Conservation (phyloP, 257 asterid species). For the Solanum phureja region DNA sequence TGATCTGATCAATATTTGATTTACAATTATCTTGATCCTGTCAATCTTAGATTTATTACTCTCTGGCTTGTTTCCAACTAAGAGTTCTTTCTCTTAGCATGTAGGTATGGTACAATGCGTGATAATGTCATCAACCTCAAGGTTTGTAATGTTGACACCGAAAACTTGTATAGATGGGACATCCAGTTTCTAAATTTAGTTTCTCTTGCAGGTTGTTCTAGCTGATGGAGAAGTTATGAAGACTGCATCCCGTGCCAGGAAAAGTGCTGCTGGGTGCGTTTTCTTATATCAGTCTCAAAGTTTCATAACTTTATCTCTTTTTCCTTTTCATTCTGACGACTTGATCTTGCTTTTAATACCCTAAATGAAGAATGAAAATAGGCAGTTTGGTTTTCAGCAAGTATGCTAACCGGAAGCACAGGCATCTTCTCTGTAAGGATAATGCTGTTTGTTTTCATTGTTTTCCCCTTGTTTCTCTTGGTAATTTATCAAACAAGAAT, state of each 20-base stretch:
- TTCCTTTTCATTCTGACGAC: background rate
- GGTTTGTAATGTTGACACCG: constrained; percentile 38
- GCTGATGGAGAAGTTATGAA: constrained; percentile 82
- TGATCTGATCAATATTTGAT: background rate
- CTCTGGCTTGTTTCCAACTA: constrained; percentile 16
- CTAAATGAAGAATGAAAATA: background rate
- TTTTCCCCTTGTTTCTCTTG: background rate
- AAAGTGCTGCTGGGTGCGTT: constrained; percentile 95
- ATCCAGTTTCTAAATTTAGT: constrained; percentile 8
- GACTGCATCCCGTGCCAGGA: constrained; percentile 97
- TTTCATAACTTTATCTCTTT: background rate
- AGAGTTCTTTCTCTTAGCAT: constrained; percentile 38
- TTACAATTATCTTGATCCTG: background rate
- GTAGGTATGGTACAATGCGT: constrained; percentile 99
- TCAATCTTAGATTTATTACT: background rate
- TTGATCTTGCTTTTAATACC: background rate
- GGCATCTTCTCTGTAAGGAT: background rate
- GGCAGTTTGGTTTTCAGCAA: background rate
- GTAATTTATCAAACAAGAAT: background rate
- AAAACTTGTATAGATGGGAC: constrained; percentile 4
- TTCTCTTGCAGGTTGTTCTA: constrained; percentile 61
- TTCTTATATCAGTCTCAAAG: background rate
- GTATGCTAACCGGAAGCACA: background rate
- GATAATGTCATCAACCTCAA: constrained; percentile 92
- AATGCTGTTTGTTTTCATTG: background rate